Evolutionary conservation across 306 rosid species (phyloP), one percentile per base, ranked within the genome.

Genomic region (Mucuna pruriens): DNA sequence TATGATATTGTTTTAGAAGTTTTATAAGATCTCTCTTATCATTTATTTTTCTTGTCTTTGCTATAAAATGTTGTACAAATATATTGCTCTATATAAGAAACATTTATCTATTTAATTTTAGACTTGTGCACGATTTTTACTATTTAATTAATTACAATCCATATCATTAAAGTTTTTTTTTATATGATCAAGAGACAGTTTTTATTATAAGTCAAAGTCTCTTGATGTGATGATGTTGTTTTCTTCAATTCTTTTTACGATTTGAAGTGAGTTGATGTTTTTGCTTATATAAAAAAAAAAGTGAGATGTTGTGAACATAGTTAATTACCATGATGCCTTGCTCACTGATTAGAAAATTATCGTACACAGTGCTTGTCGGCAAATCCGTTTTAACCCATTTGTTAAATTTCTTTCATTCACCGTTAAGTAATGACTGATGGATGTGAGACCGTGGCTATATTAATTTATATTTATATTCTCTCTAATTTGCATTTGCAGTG

Each of bases 361-460:
- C 13, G 8, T 5, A 71, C 20, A 80, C 70, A 81, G 83, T 76
- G 73, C 16, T 7, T 76, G 88, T 81, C 88, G 88, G 88, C 88
- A 81, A 71, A 77, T 48, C 88, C 85, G 58, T 76, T 64, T 81
- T 76, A 70, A 76, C 78, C 74, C 25, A 17, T 67, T 55, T 38
- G 44, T 33, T 22, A 48, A 72, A n/a, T n/a, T 73, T 73, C 4
- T 29, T 38, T 25, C 2, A 13, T 26, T 38, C 48, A 22, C 6
- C 17, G 34, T 55, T 68, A n/a, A n/a, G n/a, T n/a, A 63, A 63
- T 65, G 11, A 55, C 55, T 55, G 65, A 71, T 63, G 76, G 67
- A 46, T 54, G 57, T 33, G 49, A 58, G 38, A 80, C 15, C 8
- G 9, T 17, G 52, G 16, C 65, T 9, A 0, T 17, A 23, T 49